Evolutionary conservation across 768 basidiomycete species (phyloP).

Genomic region (Gloeopeniophorella convolvens): DNA sequence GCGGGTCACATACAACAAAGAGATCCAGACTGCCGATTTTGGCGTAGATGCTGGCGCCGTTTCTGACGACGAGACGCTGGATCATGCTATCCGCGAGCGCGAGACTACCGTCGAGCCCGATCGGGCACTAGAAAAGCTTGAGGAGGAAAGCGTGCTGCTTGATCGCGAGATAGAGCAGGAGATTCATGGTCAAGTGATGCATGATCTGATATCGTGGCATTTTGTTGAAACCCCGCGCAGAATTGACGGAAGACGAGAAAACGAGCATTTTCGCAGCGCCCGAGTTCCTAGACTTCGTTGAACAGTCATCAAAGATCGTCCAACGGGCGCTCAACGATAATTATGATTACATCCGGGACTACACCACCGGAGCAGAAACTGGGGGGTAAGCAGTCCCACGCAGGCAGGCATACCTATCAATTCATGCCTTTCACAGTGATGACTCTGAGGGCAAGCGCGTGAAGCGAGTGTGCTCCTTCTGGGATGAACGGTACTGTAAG

Average conservation of each 20-base stretch:
- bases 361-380: conserved; percentile 82
- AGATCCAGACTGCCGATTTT: conserved; percentile 68
- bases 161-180: conserved; percentile 85
- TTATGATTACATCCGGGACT: conserved; percentile 97
- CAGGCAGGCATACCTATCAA: neutral
- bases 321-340: conserved; percentile 91
- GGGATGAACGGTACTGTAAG: conserved; percentile 84
- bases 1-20: conserved; percentile 78
- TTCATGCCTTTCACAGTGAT: conserved; percentile 44
- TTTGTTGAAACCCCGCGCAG: conserved; percentile 32
- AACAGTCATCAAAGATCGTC: conserved; percentile 90
- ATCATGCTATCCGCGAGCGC: conserved; percentile 59
- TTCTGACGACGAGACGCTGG: conserved; percentile 69
- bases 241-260: conserved; percentile 82
- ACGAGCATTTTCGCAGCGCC: conserved; percentile 77
- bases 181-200: conserved; percentile 54
- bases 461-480: conserved; percentile 92
- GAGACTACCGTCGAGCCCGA: conserved; percentile 63
- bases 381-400: conserved; percentile 53
- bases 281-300: conserved; percentile 90
- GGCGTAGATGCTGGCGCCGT: conserved; percentile 46
- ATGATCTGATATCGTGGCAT: neutral
- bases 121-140: conserved; percentile 62
- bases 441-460: conserved; percentile 87
- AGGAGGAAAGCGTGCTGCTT: conserved; percentile 76